phyloP scores from a whole-genome alignment of 2,329 filamentous ascomycete species.

The Mollisia scopiformis region DNA sequence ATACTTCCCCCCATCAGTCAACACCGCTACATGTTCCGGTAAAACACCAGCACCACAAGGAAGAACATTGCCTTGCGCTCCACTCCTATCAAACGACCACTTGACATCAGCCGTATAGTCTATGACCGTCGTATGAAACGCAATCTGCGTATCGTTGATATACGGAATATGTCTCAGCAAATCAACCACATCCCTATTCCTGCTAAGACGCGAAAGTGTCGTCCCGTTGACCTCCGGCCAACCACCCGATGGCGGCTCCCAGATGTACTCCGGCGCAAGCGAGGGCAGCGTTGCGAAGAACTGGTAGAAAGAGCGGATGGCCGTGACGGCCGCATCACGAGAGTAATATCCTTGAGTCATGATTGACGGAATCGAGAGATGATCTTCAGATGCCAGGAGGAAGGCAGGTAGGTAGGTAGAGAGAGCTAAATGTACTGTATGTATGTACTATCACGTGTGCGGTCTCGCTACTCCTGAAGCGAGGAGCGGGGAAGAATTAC shows the following conservation, averaged over 20 bases:
- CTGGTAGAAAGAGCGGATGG: not conserved
- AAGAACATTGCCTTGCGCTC: not conserved
- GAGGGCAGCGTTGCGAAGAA: not conserved
- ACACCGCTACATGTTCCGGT: not conserved
- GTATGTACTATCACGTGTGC: no score
- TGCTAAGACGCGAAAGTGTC: not conserved
- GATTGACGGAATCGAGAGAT: not conserved
- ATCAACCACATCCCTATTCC: not conserved
- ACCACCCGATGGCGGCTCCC: not conserved
- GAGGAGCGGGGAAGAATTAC: no score
- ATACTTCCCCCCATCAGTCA: not conserved
- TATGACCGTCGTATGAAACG: not conserved
- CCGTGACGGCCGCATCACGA: not conserved
- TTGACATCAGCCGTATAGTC: not conserved
- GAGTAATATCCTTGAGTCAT: not conserved
- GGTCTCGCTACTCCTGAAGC: no score
- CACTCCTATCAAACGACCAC: not conserved
- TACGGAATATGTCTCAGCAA: not conserved
- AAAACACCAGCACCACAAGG: not conserved
- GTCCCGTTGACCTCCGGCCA: not conserved
- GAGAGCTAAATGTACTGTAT: no score
- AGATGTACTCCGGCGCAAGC: not conserved
- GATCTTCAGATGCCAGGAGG: not conserved
- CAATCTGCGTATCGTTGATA: not conserved
- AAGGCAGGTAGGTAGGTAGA: not conserved